A percentile compares a stretch with the other conserved stretches of the same genome.
Conservation (phyloP, 2,329 filamentous ascomycete species). For the Gnomoniopsis sp. region DNA sequence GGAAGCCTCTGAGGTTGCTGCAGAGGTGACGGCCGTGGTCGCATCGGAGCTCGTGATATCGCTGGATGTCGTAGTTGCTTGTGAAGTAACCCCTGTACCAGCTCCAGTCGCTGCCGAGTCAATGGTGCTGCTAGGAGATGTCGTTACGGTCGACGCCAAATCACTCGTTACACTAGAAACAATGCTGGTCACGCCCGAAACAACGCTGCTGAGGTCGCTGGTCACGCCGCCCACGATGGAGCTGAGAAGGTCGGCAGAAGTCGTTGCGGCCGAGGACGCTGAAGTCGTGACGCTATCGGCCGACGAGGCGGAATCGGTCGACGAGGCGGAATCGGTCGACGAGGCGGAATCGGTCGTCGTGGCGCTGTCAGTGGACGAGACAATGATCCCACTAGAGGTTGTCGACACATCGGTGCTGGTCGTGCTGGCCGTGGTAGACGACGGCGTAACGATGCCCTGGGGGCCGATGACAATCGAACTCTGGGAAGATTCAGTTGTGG, state of each 20-base stretch:
- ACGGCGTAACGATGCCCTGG: background rate
- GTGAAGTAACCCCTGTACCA: background rate
- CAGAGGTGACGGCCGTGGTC: background rate
- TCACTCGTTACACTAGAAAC: conserved; percentile 17
- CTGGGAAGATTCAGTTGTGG: background rate
- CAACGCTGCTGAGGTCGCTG: background rate
- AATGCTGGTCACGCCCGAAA: conserved; percentile 6
- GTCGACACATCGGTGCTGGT: background rate
- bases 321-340: background rate
- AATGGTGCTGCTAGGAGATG: conserved; percentile 4
- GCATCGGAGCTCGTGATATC: background rate
- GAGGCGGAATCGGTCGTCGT: background rate
- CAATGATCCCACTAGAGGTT: background rate
- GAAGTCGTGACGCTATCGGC: background rate
- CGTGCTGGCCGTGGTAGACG: background rate
- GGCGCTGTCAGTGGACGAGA: background rate
- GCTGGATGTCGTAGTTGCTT: background rate
- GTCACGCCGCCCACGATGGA: conserved; percentile 15
- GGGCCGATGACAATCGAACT: background rate
- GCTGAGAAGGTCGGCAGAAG: conserved; percentile 3
- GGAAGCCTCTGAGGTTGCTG: background rate
- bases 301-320: background rate
- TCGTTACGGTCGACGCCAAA: conserved; percentile 15
- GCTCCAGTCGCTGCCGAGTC: conserved; percentile 9
- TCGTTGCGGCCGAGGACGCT: conserved; percentile 22